Base-by-base conservation (phyloP, 306 rosid species). In the Cyamopsis tetragonoloba region DNA sequence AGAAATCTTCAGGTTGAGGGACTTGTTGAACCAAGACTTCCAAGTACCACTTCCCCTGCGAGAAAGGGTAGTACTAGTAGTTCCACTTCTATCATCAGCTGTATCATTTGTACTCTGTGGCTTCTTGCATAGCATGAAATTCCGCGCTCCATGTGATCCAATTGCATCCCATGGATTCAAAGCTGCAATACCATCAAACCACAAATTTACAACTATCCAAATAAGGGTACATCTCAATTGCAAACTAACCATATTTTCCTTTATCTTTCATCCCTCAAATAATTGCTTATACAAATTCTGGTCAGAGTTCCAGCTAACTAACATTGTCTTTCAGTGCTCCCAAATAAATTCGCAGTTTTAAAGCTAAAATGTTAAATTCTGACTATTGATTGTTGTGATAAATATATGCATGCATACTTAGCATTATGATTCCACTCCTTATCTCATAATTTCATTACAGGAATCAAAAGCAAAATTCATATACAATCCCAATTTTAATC, bases 1-100 rank as follows among this genome's bases (percentile, higher is more conserved):
- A 67, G 84, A 83, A 71, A 93, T 64, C 65, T 83, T 92, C 11
- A 76, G 75, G 77, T 73, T 89, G 69, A 84, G 87, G 48, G 98
- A 82, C 86, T 83, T 91, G 41, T 89, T 83, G 80, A 93, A 77
- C 97, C 98, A 90, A 30, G 96, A 49, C 84, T 75, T 93, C 95
- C 89, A 93, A 31, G 84, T 86, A 50, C 95, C 89, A 42, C 60
- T 72, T 13, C 88, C 88, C 80, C 85, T 86, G 71, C 43, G 63
- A 3, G 73, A 17, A 59, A 71, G 39, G 1, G 60, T 4, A 0
- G 72, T 30, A 20, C 54, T 4, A 0, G 72, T 30, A 20, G 46
- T 32, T 46, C 17, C 54, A 10, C 53, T 22, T 50, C 49, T 76
- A 51, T 50, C 51, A 39, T 64, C 71, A 69, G 59, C 44, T 27